Evolutionary conservation across 495 filamentous ascomycete genomes (phyloP), one percentile per base, ranked within the genome.

Genomic region (Sporormia fimetaria): DNA sequence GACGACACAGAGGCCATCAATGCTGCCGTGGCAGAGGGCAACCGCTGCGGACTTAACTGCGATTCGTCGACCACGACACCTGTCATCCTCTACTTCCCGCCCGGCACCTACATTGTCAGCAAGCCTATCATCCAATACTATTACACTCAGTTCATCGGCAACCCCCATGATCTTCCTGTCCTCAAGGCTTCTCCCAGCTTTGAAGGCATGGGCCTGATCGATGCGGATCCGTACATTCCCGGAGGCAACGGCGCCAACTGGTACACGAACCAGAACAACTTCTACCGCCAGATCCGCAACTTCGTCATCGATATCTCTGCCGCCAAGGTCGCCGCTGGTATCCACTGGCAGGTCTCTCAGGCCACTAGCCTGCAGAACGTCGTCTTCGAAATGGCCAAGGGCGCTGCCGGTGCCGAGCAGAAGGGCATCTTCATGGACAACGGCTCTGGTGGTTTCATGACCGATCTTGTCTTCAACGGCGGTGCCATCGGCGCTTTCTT

Each of bases 261-360:
- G 76, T 94, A 79, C 63, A 85, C 80, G 49, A 93, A 94, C 61
- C 81, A 94, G 63, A 98, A 96, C 75, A 95, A 98, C 68, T 98
- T 98, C 70, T 96, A 86, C 73, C 86, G 90, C 31, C 82, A 92
- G 52, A 68, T 98, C 49, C 84, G 92, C 60, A 96, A 98, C 67
- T 82, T 98, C 52, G 71, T 86, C 54, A 80, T 98, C 59, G 90
- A 98, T 58, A 61, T 87, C 30, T 86, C 74, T 21, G 72, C 65
- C 9, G 10, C 51, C n/a, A 37, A 66, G 35, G 66, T 60, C 27
- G 54, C 59, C 16, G 51, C 63, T 26, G 85, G 84, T 63, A 92
- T 98, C 41, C 90, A 96, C 62, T 96, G 92, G 92, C 90, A 96
- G 59, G 88, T 98, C 3, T 86, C 84, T 27, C 90, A 98, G 56